Percentiles rank a stretch among this genome's conserved stretches.
Evolutionary conservation across 768 basidiomycete genomes (phyloP).

Genomic region (Mycena capillaripes): DNA sequence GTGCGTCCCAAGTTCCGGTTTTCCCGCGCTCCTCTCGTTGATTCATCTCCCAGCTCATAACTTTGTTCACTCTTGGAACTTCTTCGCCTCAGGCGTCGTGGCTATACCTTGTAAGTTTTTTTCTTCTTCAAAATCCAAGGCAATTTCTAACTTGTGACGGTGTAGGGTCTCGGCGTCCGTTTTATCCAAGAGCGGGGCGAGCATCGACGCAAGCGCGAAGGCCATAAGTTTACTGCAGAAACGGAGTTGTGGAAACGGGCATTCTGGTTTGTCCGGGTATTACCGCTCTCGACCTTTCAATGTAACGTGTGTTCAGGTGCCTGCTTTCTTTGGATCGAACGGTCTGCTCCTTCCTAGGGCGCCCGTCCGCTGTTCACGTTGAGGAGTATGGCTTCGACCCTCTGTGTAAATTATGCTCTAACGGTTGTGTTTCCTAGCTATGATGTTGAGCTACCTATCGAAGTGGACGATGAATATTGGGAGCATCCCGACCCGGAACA

Average conservation of each 20-base stretch:
- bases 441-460: slow-evolving; percentile 75
- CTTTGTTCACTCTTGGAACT: slow-evolving; percentile 54
- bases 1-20: slow-evolving; percentile 54
- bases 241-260: slow-evolving; percentile 74
- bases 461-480: slow-evolving; percentile 67
- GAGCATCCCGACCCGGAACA: slow-evolving; percentile 59
- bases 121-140: not conserved
- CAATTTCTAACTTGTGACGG: not conserved
- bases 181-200: slow-evolving; percentile 74
- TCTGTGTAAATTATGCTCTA: not conserved
- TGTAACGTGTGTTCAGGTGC: slow-evolving; percentile 39
- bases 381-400: slow-evolving; percentile 67
- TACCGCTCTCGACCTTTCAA: not conserved
- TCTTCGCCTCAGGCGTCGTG: slow-evolving; percentile 68
- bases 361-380: slow-evolving; percentile 76
- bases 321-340: slow-evolving; percentile 50
- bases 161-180: slow-evolving; percentile 66
- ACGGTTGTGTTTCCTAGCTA: slow-evolving; percentile 55
- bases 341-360: slow-evolving; percentile 67
- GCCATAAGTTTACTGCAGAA: slow-evolving; percentile 53
- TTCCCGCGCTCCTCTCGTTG: slow-evolving; percentile 1
- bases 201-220: slow-evolving; percentile 63
- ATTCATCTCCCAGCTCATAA: slow-evolving; percentile 43
- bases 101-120: slow-evolving; percentile 55
- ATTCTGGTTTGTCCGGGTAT: slow-evolving; percentile 58